Evolutionary conservation across 2,329 filamentous ascomycete genomes (phyloP).

Genomic region (Penicillium sp.): DNA sequence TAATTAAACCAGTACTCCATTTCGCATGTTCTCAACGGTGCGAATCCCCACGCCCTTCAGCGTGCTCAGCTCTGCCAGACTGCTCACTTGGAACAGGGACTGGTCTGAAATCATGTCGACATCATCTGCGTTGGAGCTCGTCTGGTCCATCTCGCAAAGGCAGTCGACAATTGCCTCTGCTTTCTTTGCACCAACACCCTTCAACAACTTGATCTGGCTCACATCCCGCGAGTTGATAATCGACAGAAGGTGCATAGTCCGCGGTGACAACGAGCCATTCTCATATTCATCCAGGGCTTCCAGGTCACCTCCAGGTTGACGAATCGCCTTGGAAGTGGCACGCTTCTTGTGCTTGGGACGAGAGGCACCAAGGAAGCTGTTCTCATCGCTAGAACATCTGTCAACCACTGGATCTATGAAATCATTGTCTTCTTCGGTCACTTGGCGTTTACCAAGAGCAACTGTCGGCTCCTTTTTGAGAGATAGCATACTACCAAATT

Average conservation of each 20-base stretch:
- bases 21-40: conserved; percentile 49
- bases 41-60: conserved; percentile 47
- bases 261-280: conserved; percentile 36
- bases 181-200: conserved; percentile 48
- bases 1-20: conserved; percentile 39
- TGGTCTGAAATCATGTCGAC: conserved; percentile 15
- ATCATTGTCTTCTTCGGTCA: conserved; percentile 32
- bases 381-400: conserved; percentile 34
- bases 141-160: conserved; percentile 43
- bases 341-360: conserved; percentile 31
- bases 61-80: conserved; percentile 41
- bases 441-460: conserved; percentile 28
- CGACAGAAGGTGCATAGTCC: conserved; percentile 44
- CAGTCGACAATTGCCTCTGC: conserved; percentile 50
- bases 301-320: conserved; percentile 16
- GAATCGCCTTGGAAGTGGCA: conserved; percentile 21
- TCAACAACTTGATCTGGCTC: conserved; percentile 46
- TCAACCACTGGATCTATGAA: conserved; percentile 24
- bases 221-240: conserved; percentile 49
- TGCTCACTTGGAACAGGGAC: conserved; percentile 35
- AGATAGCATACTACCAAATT: conserved; percentile 35
- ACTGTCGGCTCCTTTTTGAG: conserved; percentile 29
- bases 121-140: conserved; percentile 20
- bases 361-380: conserved; percentile 22
- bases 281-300: conserved; percentile 20